Evolutionary conservation across 768 basidiomycete genomes (phyloP).

Genomic region (Dioszegia hungarica): DNA sequence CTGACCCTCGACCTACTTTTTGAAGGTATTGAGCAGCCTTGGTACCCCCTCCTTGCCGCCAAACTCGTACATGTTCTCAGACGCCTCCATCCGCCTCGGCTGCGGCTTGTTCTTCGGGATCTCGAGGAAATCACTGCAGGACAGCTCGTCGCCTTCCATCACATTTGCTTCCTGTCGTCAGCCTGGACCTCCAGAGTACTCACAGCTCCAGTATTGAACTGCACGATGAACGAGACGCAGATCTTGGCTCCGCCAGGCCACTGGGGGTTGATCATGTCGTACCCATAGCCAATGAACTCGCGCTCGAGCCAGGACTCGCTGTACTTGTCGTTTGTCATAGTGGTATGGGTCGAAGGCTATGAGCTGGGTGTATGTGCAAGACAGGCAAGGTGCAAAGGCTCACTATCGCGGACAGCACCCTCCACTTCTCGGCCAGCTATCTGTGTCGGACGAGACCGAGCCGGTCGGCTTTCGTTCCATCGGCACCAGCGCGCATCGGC

Average conservation of each 20-base stretch:
- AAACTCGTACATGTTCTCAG: conserved; percentile 27
- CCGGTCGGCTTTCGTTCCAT: too few species aligned
- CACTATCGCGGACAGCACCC: neutral
- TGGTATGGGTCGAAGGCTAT: neutral
- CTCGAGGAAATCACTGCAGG: conserved; percentile 16
- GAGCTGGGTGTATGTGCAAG: too few species aligned
- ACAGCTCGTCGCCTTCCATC: conserved; percentile 13
- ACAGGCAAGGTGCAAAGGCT: neutral
- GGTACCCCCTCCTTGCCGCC: conserved; percentile 20
- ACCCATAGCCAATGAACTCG: conserved; percentile 32
- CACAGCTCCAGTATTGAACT: conserved; percentile 27
- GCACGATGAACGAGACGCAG: conserved; percentile 21
- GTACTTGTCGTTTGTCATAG: conserved; percentile 11
- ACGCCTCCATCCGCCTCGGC: conserved; percentile 8
- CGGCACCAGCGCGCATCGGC: too few species aligned
- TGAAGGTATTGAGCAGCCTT: conserved; percentile 19
- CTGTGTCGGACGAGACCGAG: too few species aligned
- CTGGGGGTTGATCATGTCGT: conserved; percentile 17
- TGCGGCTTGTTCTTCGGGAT: conserved; percentile 12
- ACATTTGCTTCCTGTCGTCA: conserved; percentile 9
- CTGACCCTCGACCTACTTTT: conserved; percentile 14
- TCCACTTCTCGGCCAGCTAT: too few species aligned
- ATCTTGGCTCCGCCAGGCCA: conserved; percentile 30
- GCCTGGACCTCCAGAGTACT: neutral
- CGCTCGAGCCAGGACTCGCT: conserved; percentile 21